Percentiles rank a stretch among this genome's conserved stretches.
Evolutionary conservation across 257 asterid genomes (phyloP).

Genomic region (Echium plantagineum): DNA sequence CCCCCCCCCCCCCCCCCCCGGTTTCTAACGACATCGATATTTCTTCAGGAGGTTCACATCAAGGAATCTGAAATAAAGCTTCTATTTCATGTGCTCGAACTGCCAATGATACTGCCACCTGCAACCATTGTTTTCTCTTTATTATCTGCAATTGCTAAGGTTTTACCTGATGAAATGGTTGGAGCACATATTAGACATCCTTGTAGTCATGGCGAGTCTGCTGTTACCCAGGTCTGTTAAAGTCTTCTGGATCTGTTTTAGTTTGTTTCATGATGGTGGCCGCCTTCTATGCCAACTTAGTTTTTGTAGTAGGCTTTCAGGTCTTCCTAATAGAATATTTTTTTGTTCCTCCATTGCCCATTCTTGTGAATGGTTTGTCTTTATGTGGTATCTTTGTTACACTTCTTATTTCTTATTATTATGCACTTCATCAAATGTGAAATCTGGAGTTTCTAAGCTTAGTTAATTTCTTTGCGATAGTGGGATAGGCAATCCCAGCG

Average conservation of each 20-base stretch:
- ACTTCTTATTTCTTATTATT: neutral
- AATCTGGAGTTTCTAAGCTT: conserved; percentile 5
- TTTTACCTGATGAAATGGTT: conserved; percentile 64
- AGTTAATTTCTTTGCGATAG: conserved; percentile 29
- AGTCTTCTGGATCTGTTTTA: conserved; percentile 2
- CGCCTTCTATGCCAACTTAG: neutral
- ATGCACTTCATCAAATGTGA: neutral
- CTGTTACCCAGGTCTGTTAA: conserved; percentile 58
- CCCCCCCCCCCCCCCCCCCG: no score
- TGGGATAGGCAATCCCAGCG: conserved; percentile 81
- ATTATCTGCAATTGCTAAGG: conserved; percentile 57
- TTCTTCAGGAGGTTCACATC: conserved; percentile 36
- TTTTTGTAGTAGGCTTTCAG: neutral
- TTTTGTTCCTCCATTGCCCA: neutral
- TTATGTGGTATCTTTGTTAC: neutral
- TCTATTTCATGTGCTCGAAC: conserved; percentile 63
- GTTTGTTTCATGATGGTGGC: neutral
- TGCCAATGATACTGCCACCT: conserved; percentile 46
- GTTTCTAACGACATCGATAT: conserved; percentile 19
- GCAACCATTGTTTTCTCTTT: conserved; percentile 69
- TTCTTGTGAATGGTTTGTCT: neutral
- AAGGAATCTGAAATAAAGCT: conserved; percentile 43
- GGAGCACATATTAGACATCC: conserved; percentile 61
- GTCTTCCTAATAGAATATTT: neutral
- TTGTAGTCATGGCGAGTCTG: conserved; percentile 58